Conservation (phyloP, 345 rosid species). For the Salix exigua region DNA sequence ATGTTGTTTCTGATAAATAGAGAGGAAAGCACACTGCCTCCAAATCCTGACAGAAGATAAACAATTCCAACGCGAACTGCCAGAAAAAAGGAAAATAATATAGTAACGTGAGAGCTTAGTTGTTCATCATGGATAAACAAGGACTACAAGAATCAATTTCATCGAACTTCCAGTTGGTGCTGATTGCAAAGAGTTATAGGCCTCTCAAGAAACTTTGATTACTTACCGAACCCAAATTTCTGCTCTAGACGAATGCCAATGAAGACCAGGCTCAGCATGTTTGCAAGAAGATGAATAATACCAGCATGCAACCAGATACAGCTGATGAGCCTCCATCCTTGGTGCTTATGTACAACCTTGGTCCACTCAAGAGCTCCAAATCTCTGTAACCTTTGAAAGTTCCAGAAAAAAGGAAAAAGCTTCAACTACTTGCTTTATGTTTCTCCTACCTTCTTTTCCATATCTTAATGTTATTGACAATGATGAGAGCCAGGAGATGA, state of each 20-base stretch:
- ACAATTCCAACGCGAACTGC: conserved; percentile 26
- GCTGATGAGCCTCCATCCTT: conserved; percentile 30
- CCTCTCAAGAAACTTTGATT: not conserved
- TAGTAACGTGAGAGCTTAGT: not conserved
- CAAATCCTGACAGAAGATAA: conserved; percentile 25
- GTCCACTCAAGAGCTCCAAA: conserved; percentile 24
- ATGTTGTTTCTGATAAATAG: conserved; percentile 20
- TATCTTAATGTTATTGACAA: not conserved
- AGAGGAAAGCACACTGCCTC: conserved; percentile 21
- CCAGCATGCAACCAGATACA: conserved; percentile 34
- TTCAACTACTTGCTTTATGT: not conserved
- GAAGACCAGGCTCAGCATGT: conserved; percentile 28
- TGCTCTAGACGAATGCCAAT: conserved; percentile 29
- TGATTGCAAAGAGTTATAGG: not conserved
- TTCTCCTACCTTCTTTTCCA: not conserved
- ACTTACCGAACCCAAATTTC: conserved; percentile 29
- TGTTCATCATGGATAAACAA: not conserved
- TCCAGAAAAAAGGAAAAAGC: not conserved
- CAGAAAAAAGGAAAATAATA: not conserved
- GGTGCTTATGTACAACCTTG: conserved; percentile 13
- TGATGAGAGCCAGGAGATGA: not conserved
- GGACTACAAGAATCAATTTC: not conserved
- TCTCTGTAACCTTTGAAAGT: conserved; percentile 17
- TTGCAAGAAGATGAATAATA: conserved; percentile 26
- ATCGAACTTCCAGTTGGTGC: not conserved